These are phyloP conservation scores for Acacia melanoxylon DNA, from an alignment of 306 rosid genomes.

Conservation along the genomic window DNA sequence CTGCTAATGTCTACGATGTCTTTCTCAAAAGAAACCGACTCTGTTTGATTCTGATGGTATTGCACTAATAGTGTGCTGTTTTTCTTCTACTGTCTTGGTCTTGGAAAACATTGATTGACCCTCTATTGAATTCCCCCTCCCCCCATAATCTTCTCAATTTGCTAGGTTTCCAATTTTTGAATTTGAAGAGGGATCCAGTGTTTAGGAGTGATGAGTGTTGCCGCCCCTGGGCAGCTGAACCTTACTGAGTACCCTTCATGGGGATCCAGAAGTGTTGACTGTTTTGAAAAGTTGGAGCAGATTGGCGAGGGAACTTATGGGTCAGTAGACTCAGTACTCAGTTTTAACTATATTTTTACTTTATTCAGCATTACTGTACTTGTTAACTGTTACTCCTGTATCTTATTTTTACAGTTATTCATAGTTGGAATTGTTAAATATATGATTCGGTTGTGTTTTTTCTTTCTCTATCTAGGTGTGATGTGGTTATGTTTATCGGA, in stretches of 20 bases:
- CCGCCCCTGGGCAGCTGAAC: constrained; percentile 79
- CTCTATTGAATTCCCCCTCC: not conserved
- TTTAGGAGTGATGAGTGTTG: constrained; percentile 50
- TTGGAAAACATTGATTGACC: not conserved
- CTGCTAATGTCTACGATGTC: not conserved
- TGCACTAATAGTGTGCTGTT: not conserved
- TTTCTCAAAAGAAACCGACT: not conserved
- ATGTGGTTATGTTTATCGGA: constrained; percentile 22
- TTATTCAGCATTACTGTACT: not conserved
- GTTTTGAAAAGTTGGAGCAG: constrained; percentile 95
- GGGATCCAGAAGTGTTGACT: constrained; percentile 96
- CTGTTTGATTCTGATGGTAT: not conserved
- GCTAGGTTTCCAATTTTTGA: not conserved
- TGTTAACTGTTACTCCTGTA: not conserved
- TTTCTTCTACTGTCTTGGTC: not conserved
- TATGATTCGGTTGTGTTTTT: not conserved
- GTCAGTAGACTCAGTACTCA: constrained; percentile 28
- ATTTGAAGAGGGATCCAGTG: not conserved
- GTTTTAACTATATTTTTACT: not conserved
- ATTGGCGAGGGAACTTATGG: constrained; percentile 99
- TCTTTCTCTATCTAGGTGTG: constrained; percentile 22
- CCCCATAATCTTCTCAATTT: not conserved
- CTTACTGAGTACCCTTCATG: constrained; percentile 69
- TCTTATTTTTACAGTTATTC: not conserved
- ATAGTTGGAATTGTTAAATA: not conserved